Base-by-base conservation (phyloP, 768 basidiomycete genomes). In the Kwoniella newhampshirensis region DNA sequence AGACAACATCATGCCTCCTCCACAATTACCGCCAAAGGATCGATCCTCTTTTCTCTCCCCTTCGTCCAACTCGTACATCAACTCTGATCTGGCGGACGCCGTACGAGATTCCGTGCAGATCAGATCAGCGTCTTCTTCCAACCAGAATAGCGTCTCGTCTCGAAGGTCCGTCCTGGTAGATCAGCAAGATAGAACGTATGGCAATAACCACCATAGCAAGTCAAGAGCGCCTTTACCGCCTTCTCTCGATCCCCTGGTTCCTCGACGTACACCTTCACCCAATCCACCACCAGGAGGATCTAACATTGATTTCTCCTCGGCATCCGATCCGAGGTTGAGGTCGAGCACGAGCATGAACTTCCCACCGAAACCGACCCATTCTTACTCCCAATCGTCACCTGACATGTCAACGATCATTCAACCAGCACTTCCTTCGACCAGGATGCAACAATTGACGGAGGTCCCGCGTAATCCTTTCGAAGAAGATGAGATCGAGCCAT, bases 401-500 rank as follows among this genome's bases (percentile, higher is more conserved):
- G 54, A 55, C 44, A 62, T 62, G 60, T 57, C 59, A 35, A 48
- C 13, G 36, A 48, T 54, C 28, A 44, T 13, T 28, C 53, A 51
- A 40, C 63, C 63, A 5, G 23, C 47, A 21, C 30, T 64, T 21
- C 63, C 63, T 5, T 64, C 59, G 5, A 39, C 55, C 20, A 52
- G 48, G 42, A 54, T 60, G 59, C 26, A 35, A 15, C 52, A 60
- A 32, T 3, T 56, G 12, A 23, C 54, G 13, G 39, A 49, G 12
- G 32, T 35, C 9, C 44, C 60, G 7, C 41, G 45, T 26, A 63
- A 67, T 40, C 65, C 65, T 15, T 67, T 67, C 32, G 65, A 63
- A 37, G 56, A 62, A 27, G 65, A 67, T 43, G 65, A 67, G 48
- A 48, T 63, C 8, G 65, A 67, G 30, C 65, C 65, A 12, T n/a